Percentiles rank a stretch among this genome's conserved stretches.
Evolutionary conservation across 2,329 filamentous ascomycete species (phyloP).

Genomic region (Ilyonectria destructans): DNA sequence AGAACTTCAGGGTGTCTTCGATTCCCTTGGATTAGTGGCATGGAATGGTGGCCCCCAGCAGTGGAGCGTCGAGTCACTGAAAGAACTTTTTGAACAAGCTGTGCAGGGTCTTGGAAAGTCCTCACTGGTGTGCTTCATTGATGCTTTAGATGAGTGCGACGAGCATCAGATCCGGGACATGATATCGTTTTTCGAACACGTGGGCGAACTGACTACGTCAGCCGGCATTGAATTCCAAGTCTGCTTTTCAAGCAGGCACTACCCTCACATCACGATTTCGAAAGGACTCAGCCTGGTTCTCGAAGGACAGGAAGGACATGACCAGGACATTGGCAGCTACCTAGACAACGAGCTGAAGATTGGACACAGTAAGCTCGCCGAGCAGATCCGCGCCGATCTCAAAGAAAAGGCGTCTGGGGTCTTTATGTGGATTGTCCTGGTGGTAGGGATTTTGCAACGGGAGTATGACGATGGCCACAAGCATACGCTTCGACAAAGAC

Average conservation of each 20-base stretch:
- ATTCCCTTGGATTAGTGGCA: conserved; percentile 23
- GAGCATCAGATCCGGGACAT: conserved; percentile 60
- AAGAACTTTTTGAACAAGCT: conserved; percentile 13
- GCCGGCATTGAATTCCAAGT: conserved; percentile 46
- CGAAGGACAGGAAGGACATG: conserved; percentile 48
- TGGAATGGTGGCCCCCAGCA: neutral
- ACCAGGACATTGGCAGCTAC: conserved; percentile 45
- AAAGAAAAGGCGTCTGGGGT: conserved; percentile 57
- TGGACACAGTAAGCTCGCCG: accelerated
- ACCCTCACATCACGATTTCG: conserved; percentile 58
- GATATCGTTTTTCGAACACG: conserved; percentile 58
- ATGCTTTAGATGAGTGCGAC: conserved; percentile 67
- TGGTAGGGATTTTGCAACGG: conserved; percentile 56
- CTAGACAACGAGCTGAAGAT: conserved; percentile 32
- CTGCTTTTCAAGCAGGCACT: conserved; percentile 66
- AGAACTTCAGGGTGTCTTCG: conserved; percentile 54
- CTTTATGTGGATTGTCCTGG: conserved; percentile 63
- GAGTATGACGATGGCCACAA: conserved; percentile 51
- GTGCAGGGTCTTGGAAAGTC: neutral
- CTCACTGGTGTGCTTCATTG: conserved; percentile 47
- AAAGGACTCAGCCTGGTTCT: conserved; percentile 47
- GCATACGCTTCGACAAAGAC: conserved; percentile 41
- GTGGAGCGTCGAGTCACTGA: conserved; percentile 23
- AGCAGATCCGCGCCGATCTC: conserved; percentile 43
- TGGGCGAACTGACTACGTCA: conserved; percentile 51